Conservation (phyloP, 1,284 basidiomycete genomes). For the Meira nashicola region DNA sequence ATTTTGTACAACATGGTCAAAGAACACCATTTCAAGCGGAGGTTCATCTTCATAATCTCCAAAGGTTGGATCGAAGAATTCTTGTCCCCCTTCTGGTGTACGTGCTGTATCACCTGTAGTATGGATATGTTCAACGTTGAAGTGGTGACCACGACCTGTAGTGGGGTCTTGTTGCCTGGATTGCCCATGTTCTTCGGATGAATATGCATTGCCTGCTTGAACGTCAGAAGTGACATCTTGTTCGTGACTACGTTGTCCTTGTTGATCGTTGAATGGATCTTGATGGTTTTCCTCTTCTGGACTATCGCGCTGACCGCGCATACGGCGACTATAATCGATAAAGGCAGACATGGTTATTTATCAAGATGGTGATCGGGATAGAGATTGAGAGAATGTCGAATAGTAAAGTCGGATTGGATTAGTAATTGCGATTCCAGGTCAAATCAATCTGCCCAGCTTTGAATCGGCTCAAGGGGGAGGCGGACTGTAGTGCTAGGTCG, state of each 20-base stretch:
- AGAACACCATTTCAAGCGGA: conserved; percentile 45
- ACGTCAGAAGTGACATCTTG: not conserved
- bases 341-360: conserved; percentile 18
- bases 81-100: conserved; percentile 6
- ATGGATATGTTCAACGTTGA: conserved; percentile 12
- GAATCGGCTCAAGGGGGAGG: no score
- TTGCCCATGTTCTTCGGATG: conserved; percentile 5
- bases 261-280: conserved; percentile 6
- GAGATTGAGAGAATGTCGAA: not conserved
- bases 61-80: conserved; percentile 37
- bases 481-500: no score
- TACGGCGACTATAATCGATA: conserved; percentile 34
- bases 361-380: not conserved
- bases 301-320: conserved; percentile 18
- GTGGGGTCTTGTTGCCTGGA: not conserved
- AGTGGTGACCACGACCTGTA: conserved; percentile 9
- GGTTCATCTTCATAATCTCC: conserved; percentile 27
- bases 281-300: not conserved
- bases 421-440: no score
- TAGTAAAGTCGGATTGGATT: not conserved
- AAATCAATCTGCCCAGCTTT: no score
- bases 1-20: conserved; percentile 46
- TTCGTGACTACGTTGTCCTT: not conserved
- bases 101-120: conserved; percentile 7
- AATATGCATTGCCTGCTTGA: not conserved